Base-by-base conservation (phyloP, 2,329 filamentous ascomycete genomes). In the Clonostachys rosea region DNA sequence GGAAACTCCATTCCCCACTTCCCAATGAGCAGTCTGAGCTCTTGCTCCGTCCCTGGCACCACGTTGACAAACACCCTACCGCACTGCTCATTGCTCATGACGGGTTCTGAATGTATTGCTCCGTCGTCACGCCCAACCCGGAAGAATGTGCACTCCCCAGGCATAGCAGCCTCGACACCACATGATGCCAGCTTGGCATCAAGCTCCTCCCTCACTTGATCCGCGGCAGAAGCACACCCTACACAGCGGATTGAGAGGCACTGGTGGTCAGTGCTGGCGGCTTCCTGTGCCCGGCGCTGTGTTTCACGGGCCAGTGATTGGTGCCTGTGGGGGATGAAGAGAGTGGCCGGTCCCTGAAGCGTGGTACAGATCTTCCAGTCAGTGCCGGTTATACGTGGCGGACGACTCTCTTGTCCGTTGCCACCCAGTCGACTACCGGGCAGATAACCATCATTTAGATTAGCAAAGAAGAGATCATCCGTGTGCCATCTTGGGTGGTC, bases 321-420 rank as follows among this genome's bases (percentile, higher is more conserved):
- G 36, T 64, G 54, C 1, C 51, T 17, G 0, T 58, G 34, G 2
- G 64, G 58, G 18, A 73, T 62, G 59, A 77, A 76, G 16, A 75
- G 58, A 0, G 73, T 76, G 3, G 64, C 54, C 0, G 73, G 70
- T 4, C 74, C 74, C 2, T 74, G 63, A 10, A 76, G 62, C 0
- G 72, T 70, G 3, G 71, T 65, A 52, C 68, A 70, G 1, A 77
- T 60, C 58, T 77, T 77, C 71, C 72, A 77, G 51, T 70, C 61
- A n/a, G 69, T 69, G 3, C 51, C 54, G 24, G 24, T 8, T 30
- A 6, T 30, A 10, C 24, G 24, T 30, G 24, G 24, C 17, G 14
- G 3, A 12, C 1, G 20, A 14, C 9, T 30, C 36, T 39, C 36
- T 39, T n/a, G 14, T 13, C 11, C 9, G 8, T 4, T 12, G n/a